phyloP scores from a whole-genome alignment of 1,139 yeast species.

The Suhomyces ambrosiae region DNA sequence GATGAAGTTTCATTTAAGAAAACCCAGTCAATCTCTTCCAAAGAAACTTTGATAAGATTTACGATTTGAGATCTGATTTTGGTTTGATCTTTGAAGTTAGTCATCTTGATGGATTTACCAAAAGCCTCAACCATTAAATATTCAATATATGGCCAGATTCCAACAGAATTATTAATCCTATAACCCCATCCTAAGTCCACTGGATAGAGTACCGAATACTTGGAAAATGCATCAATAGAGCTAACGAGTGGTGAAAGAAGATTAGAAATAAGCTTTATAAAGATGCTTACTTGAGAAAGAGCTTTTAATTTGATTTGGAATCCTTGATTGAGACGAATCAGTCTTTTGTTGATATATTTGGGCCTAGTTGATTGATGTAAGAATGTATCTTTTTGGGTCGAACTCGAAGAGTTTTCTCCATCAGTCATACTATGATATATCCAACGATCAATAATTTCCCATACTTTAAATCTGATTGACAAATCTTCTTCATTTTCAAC shows the following conservation, averaged over 20 bases:
- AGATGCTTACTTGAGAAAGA: conserved; percentile 63
- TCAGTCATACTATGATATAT: conserved; percentile 47
- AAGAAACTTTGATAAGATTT: conserved; percentile 52
- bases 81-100: conserved; percentile 40
- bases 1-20: conserved; percentile 50
- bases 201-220: conserved; percentile 58
- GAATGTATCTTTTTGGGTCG: conserved; percentile 9
- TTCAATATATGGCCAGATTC: conserved; percentile 82
- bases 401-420: conserved; percentile 14
- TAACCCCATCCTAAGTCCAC: conserved; percentile 61
- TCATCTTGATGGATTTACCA: conserved; percentile 38
- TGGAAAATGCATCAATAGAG: conserved; percentile 36
- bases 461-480: conserved; percentile 50
- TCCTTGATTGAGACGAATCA: conserved; percentile 35
- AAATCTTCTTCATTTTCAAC: conserved; percentile 42
- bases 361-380: conserved; percentile 19
- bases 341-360: conserved; percentile 29
- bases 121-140: conserved; percentile 69
- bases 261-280: conserved; percentile 51
- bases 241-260: conserved; percentile 30
- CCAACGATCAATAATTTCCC: conserved; percentile 80
- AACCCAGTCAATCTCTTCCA: conserved; percentile 65
- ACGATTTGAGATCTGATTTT: conserved; percentile 58
- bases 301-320: conserved; percentile 38
- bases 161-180: conserved; percentile 52